Evolutionary conservation across 2,329 filamentous ascomycete genomes (phyloP).

Genomic region (Aspergillus aculeatus): DNA sequence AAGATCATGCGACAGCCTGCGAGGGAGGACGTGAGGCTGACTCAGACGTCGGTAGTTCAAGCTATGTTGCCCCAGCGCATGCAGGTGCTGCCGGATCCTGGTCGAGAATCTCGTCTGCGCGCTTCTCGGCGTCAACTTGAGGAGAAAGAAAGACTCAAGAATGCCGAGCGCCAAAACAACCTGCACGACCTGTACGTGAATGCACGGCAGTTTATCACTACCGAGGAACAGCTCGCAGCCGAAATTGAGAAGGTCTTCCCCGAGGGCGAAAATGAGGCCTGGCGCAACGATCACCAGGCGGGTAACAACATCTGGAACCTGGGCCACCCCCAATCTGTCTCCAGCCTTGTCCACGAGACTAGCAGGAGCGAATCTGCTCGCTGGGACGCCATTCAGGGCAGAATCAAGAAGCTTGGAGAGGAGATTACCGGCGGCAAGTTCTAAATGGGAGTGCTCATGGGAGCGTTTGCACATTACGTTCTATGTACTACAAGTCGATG

Average conservation of each 20-base stretch:
- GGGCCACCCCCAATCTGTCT: conserved; percentile 45
- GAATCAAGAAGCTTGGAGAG: conserved; percentile 65
- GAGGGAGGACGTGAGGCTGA: conserved; percentile 73
- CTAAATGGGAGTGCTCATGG: conserved; percentile 24
- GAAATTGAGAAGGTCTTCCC: conserved; percentile 76
- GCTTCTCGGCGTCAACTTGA: conserved; percentile 40
- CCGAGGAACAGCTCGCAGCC: conserved; percentile 70
- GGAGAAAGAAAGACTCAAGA: conserved; percentile 51
- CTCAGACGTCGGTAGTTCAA: conserved; percentile 63
- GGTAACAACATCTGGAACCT: conserved; percentile 54
- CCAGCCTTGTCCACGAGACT: conserved; percentile 29
- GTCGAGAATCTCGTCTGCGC: conserved; percentile 57
- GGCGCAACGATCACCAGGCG: conserved; percentile 42
- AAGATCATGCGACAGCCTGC: conserved; percentile 62
- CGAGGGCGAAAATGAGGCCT: conserved; percentile 51
- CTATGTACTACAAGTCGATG: conserved; percentile 1
- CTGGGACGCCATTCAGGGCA: conserved; percentile 52
- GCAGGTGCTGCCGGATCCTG: conserved; percentile 60
- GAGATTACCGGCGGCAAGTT: conserved; percentile 67
- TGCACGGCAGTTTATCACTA: conserved; percentile 81
- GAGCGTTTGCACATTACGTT: conserved; percentile 24
- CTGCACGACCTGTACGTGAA: conserved; percentile 89
- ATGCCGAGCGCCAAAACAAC: conserved; percentile 63
- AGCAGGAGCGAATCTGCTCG: conserved; percentile 34
- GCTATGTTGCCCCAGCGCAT: conserved; percentile 51